A percentile compares a stretch with the other conserved stretches of the same genome.
Evolutionary conservation across 164 flowering plant genomes (phyloP).

Genomic region (Liriodendron chinense): DNA sequence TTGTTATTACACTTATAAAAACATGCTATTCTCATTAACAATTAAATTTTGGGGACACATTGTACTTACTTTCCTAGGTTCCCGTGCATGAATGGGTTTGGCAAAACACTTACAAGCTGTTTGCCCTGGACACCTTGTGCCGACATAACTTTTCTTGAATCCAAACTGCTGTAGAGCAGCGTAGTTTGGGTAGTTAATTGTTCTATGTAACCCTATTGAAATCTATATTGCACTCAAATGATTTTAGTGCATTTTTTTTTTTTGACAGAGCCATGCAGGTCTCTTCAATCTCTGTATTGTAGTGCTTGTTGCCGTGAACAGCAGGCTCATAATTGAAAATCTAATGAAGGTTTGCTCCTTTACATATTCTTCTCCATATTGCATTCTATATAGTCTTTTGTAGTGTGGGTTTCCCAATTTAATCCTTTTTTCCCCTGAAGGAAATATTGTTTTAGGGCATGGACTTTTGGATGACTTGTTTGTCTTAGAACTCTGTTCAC

Average conservation of each 20-base stretch:
- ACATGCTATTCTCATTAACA: neutral
- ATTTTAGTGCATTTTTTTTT: slow-evolving; percentile 17
- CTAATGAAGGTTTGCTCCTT: slow-evolving; percentile 80
- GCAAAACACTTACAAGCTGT: no score
- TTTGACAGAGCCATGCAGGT: slow-evolving; percentile 92
- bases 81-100: no score
- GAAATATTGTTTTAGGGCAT: neutral
- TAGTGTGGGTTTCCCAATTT: neutral
- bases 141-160: no score
- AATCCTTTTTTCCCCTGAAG: neutral
- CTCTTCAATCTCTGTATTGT: slow-evolving; percentile 92
- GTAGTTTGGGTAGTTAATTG: no score
- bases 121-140: no score
- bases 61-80: no score
- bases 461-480: slow-evolving; percentile 6
- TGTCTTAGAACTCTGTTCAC: neutral
- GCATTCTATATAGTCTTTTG: neutral
- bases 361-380: neutral
- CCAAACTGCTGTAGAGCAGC: no score
- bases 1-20: neutral
- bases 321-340: slow-evolving; percentile 94
- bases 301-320: slow-evolving; percentile 90
- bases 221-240: neutral
- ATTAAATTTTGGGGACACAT: no score
- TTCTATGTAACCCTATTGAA: no score